phyloP scores from a whole-genome alignment of 192 early-diverging fungal species.

The Podila epicladia region DNA sequence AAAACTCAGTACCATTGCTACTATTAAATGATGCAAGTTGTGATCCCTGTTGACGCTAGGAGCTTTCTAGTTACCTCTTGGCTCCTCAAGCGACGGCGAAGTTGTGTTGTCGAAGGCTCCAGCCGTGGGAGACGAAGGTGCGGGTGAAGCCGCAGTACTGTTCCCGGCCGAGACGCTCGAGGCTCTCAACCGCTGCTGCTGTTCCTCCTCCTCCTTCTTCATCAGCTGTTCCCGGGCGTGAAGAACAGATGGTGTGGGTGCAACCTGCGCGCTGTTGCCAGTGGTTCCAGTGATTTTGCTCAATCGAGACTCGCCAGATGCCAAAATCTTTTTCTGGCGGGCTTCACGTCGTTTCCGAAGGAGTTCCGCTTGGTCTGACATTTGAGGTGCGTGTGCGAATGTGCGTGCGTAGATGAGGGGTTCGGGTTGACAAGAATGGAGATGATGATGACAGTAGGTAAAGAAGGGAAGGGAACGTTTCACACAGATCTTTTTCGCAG shows the following conservation, averaged over 20 bases:
- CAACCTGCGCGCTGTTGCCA: slow-evolving; percentile 36
- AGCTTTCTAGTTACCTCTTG: background rate
- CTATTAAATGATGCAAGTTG: background rate
- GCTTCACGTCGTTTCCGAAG: slow-evolving; percentile 49
- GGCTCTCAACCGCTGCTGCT: slow-evolving; percentile 10
- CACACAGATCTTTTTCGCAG: no score
- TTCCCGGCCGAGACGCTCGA: background rate
- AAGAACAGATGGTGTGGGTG: slow-evolving; percentile 41
- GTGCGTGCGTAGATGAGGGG: no score
- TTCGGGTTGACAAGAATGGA: no score
- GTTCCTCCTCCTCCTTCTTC: slow-evolving; percentile 41
- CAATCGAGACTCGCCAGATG: slow-evolving; percentile 43
- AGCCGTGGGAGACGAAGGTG: background rate
- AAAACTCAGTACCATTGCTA: no score
- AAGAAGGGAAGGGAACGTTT: no score
- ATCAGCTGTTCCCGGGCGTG: slow-evolving; percentile 33
- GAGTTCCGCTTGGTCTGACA: slow-evolving; percentile 48
- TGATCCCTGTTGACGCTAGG: background rate
- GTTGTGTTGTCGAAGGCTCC: background rate
- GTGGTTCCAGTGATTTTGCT: slow-evolving; percentile 51
- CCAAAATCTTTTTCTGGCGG: slow-evolving; percentile 52
- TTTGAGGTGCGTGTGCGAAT: background rate
- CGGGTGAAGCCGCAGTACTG: background rate
- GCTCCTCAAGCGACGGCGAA: background rate
- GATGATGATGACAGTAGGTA: no score